Base-by-base conservation (phyloP, 2,329 filamentous ascomycete genomes). In the Sporothrix inflata region DNA sequence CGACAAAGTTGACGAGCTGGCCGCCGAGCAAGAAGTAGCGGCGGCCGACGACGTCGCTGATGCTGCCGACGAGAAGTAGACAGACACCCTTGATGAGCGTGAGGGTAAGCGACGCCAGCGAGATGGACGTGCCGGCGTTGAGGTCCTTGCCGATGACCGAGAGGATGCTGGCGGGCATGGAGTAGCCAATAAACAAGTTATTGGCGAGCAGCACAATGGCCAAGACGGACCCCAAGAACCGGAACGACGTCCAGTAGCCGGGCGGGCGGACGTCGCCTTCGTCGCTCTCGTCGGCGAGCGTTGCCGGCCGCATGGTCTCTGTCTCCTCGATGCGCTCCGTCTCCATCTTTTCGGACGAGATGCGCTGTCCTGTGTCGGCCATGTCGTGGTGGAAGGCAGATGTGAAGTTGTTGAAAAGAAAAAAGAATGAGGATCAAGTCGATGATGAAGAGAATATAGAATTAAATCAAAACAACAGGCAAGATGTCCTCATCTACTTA, bases 61-160 rank as follows among this genome's bases (percentile, higher is more conserved):
- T 63, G 47, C 57, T 71, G 30, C 69, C 69, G n/a, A 71, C 60
- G 19, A 71, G 69, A 19, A 71, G 45, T 4, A 71, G 57, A n/a
- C 45, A 60, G 30, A 71, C 69, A 16, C 69, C 69, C 53, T 71
- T 71, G 69, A 71, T 71, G 27, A 71, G 69, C 6, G 69, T 71
- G 3, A 65, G 38, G 7, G 53, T 34, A 4, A 40, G 47, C 1
- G 21, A 71, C 1, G 16, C 38, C 0, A 42, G 38, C 45, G 38
- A 71, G 57, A 53, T 42, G 47, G 57, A 71, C 24, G 27, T 71
- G 57, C 42, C 55, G 30, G 60, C 45, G n/a, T 19, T 24, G 38
- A 71, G 16, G 45, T 71, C 69, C 3, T 42, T 47, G 34, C 42
- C 45, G 30, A 71, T 71, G 45, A 71, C 45, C 3, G 57, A 63